Evolutionary conservation across 2,329 filamentous ascomycete genomes (phyloP).

Genomic region (Fusarium pininemorale): DNA sequence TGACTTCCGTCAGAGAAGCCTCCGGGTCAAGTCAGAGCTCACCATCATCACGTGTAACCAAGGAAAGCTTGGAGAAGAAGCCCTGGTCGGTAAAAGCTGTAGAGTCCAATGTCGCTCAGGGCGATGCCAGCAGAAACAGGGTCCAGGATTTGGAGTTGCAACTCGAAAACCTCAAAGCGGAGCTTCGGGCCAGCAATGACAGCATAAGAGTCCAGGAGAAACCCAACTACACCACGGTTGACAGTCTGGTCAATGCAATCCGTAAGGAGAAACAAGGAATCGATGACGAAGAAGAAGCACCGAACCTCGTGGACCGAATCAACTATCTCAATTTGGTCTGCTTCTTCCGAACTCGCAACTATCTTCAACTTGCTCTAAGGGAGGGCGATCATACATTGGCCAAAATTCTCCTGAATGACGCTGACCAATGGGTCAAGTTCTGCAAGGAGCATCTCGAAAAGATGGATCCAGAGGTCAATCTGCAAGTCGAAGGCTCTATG

Average conservation of each 20-base stretch:
- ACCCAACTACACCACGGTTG: conserved; percentile 2
- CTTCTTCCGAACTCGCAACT: conserved; percentile 27
- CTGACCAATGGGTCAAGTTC: conserved; percentile 3
- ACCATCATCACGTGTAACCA: background rate
- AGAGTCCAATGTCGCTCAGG: background rate
- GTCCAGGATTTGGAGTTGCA: background rate
- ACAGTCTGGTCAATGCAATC: conserved; percentile 4
- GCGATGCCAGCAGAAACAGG: background rate
- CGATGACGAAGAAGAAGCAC: background rate
- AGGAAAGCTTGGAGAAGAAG: background rate
- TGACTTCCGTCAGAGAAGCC: background rate
- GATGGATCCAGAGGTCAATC: conserved; percentile 19
- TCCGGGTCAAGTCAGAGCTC: background rate
- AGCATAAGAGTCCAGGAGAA: background rate
- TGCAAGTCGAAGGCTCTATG: conserved; percentile 9
- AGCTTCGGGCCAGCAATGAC: background rate
- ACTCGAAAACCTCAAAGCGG: background rate
- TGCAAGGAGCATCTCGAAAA: conserved; percentile 9
- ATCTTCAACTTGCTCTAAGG: conserved; percentile 16
- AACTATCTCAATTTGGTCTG: conserved; percentile 28
- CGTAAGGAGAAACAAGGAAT: background rate
- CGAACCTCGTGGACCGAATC: conserved; percentile 19
- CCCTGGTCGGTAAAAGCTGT: background rate
- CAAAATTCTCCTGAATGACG: conserved; percentile 8
- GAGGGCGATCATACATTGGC: background rate